These are phyloP conservation scores for Boletus mariae DNA, from an alignment of 1,284 basidiomycete genomes.

Conservation along the genomic window DNA sequence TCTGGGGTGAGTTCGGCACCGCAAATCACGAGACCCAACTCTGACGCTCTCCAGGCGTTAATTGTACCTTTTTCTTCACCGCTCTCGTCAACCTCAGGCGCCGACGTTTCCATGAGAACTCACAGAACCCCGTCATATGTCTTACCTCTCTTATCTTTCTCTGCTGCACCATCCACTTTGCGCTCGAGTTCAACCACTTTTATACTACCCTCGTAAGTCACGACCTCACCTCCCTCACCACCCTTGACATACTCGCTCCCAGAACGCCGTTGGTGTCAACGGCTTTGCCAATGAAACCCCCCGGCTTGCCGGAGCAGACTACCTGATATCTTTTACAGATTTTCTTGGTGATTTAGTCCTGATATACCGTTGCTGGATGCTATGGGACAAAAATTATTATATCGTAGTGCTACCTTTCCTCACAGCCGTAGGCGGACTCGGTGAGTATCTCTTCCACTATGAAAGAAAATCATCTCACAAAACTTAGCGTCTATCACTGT, in stretches of 20 bases:
- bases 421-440: constrained; percentile 30
- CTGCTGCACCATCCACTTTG: constrained; percentile 36
- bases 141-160: constrained; percentile 32
- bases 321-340: constrained; percentile 37
- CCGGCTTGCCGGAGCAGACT: constrained; percentile 30
- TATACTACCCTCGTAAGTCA: constrained; percentile 31
- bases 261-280: constrained; percentile 22
- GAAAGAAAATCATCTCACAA: not conserved
- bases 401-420: constrained; percentile 34
- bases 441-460: constrained; percentile 20
- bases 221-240: not conserved
- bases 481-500: constrained; percentile 28
- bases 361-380: constrained; percentile 40
- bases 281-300: constrained; percentile 32
- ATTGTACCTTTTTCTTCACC: constrained; percentile 25
- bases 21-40: not conserved
- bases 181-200: constrained; percentile 38
- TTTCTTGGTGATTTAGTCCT: constrained; percentile 37
- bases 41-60: constrained; percentile 15
- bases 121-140: constrained; percentile 25
- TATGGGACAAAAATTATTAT: constrained; percentile 34
- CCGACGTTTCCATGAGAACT: constrained; percentile 3
- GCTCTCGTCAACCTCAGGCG: constrained; percentile 24
- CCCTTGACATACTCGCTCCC: not conserved
- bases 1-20: constrained; percentile 28